phyloP scores from a whole-genome alignment of 305 asterid species.

The Solanum hybrid region DNA sequence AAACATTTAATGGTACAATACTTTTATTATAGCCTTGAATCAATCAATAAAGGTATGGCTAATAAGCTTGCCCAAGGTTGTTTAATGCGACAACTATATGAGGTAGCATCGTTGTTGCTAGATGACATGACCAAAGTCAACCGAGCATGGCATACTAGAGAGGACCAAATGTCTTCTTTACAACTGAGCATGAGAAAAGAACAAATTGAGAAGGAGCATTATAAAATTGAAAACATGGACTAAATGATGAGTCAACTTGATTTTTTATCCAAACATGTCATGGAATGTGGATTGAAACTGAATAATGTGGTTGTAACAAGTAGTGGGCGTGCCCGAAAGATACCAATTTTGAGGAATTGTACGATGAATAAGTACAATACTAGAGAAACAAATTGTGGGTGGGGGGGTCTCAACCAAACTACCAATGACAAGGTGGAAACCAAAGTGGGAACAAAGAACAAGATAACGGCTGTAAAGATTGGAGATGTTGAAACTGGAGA shows the following conservation, averaged over 20 bases:
- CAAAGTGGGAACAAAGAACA: neutral
- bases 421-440: neutral
- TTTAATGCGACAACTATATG: neutral
- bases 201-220: neutral
- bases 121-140: neutral
- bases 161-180: neutral
- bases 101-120: no score
- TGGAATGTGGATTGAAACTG: neutral
- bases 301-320: neutral
- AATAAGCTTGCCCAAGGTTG: neutral
- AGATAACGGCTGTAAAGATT: neutral
- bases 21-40: neutral
- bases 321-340: neutral
- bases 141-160: neutral
- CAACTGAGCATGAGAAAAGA: neutral
- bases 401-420: neutral
- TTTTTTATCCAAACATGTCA: no score
- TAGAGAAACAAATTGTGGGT: neutral
- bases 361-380: neutral
- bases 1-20: neutral
- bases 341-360: neutral
- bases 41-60: neutral
- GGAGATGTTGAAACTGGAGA: neutral
- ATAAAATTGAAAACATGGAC: neutral
- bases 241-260: neutral